Evolutionary conservation across 148 eudicot genomes (phyloP), one percentile per base, ranked within the genome.

Genomic region (Rhododendron ovatum): DNA sequence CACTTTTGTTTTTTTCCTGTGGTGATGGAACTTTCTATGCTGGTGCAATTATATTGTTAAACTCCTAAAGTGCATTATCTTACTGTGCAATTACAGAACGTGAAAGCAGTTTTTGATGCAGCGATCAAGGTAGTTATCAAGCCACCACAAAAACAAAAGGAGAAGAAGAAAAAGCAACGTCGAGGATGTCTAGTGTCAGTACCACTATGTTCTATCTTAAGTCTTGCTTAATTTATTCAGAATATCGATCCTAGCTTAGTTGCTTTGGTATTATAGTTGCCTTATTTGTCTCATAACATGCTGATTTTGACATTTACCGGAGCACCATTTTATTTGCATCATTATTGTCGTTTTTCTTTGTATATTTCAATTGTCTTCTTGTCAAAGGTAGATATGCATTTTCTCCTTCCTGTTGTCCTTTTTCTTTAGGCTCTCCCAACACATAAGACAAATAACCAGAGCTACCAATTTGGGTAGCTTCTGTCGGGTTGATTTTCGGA

Each of bases 91-190:
- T 84, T 82, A 30, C 92, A 98, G 99, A 98, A 98, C 89, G 99
- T 98, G 87, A 98, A 98, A 90, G 95, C 96, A 61, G 99, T 98
- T 79, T 98, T 98, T 83, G 99, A 98, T 91, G 95, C 99, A 82
- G 96, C 99, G 45, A 98, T 98, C 87, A 94, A 87, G 88, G 96
- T 94, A 75, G 99, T 98, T 18, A 96, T 98, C 92, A 96, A 95
- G 91, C 99, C 99, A 33, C 92, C 98, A 82, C 98, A 90, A 79
- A 94, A 91, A 87, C 98, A 83, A 78, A 94, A 91, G 91, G 99
- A 98, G 89, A 95, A 91, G 91, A 93, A 94, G 93, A 97, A 92
- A 88, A 95, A 91, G 92, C 92, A 88, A 35, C 93, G 83, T 24
- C 90, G 73, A 86, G 96, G 99, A 90, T 94, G 94, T 88, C 79